These are phyloP conservation scores for Anthostomella pinea DNA, from an alignment of 2,329 filamentous ascomycete genomes.

Conservation along the genomic window DNA sequence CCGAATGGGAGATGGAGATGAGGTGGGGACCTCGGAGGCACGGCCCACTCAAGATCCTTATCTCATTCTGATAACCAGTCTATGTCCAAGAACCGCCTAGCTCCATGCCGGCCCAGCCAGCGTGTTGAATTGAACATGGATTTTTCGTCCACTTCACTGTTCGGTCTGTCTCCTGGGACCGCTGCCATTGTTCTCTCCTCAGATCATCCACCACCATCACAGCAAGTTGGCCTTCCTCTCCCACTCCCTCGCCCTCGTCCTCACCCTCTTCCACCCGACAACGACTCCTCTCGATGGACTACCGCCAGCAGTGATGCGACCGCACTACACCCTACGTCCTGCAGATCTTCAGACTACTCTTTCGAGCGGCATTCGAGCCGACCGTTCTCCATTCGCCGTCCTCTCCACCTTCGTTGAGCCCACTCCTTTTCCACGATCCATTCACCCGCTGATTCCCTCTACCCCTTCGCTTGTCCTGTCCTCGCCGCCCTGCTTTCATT, in stretches of 20 bases:
- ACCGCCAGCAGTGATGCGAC: not conserved
- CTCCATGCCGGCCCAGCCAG: conserved; percentile 7
- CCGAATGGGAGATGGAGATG: no score
- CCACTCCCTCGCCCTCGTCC: conserved; percentile 19
- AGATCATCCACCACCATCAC: no score
- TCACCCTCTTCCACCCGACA: not conserved
- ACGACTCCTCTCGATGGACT: no score
- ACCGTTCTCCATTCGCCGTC: no score
- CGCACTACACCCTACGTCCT: no score
- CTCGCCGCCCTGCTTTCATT: conserved; percentile 42
- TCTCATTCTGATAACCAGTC: not conserved
- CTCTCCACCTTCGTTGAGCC: no score
- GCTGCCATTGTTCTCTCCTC: conserved; percentile 34
- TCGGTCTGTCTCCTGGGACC: conserved; percentile 19
- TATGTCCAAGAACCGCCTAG: conserved; percentile 16
- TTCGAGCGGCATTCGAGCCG: no score
- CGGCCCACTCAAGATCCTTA: conserved; percentile 6
- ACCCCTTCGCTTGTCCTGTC: conserved; percentile 2
- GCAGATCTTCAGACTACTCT: no score
- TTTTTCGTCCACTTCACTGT: conserved; percentile 23
- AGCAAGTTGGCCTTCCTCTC: no score
- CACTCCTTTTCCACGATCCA: not conserved
- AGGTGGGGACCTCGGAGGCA: no score
- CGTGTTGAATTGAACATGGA: conserved; percentile 21
- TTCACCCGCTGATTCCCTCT: not conserved